These are phyloP conservation scores for Fusarium torulosum DNA, from an alignment of 2,329 filamentous ascomycete species.

Conservation along the genomic window DNA sequence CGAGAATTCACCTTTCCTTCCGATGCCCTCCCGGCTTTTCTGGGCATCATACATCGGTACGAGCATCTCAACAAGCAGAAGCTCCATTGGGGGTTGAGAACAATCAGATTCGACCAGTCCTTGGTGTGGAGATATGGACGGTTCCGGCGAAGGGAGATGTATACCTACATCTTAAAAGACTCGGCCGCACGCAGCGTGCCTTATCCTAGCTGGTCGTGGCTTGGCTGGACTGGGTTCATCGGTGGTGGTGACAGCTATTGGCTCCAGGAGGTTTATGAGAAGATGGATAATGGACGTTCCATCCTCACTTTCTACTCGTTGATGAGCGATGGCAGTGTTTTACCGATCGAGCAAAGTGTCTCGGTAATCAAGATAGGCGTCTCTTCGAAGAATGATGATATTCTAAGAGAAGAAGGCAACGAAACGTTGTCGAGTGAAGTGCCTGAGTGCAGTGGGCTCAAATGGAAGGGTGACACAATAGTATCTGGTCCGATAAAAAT, in stretches of 20 bases:
- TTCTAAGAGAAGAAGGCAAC: not conserved
- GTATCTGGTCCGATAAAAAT: not conserved
- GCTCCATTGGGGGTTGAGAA: conserved; percentile 19
- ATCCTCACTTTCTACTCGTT: not conserved
- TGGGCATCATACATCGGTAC: conserved; percentile 21
- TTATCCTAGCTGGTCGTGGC: conserved; percentile 21
- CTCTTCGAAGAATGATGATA: not conserved
- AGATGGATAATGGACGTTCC: not conserved
- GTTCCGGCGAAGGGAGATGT: not conserved
- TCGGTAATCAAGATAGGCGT: not conserved
- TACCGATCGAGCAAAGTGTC: not conserved
- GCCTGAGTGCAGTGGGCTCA: too few species aligned
- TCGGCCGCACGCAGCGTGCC: not conserved
- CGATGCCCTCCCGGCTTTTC: conserved; percentile 18
- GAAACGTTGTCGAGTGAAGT: too few species aligned
- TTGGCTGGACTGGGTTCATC: conserved; percentile 7
- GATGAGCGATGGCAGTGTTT: not conserved
- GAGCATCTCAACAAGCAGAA: conserved; percentile 28
- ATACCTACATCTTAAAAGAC: not conserved
- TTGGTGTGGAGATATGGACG: conserved; percentile 11
- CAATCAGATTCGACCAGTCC: conserved; percentile 2
- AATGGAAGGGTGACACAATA: not conserved
- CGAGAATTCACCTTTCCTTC: conserved; percentile 19
- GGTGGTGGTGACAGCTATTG: not conserved
- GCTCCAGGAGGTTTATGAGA: not conserved